Evolutionary conservation across 495 filamentous ascomycete species (phyloP).

Genomic region (Aspergillus steynii): DNA sequence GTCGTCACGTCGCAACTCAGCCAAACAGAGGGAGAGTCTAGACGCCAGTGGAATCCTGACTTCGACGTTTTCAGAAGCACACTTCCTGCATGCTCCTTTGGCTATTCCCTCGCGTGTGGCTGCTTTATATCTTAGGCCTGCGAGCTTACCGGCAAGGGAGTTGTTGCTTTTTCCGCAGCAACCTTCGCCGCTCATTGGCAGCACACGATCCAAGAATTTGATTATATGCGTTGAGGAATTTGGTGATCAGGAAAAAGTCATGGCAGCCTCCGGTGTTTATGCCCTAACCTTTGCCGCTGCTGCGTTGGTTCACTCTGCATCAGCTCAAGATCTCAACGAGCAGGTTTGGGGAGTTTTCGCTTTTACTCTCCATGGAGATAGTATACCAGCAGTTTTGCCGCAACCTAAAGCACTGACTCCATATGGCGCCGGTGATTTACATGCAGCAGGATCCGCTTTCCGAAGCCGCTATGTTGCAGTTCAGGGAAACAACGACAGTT

Average conservation of each 20-base stretch:
- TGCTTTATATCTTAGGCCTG: neutral
- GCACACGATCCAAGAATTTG: neutral
- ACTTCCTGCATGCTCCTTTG: neutral
- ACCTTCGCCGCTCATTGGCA: neutral
- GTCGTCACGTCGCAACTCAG: constrained; percentile 13
- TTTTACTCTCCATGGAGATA: constrained; percentile 74
- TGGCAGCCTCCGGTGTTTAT: constrained; percentile 16
- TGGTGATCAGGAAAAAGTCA: constrained; percentile 4
- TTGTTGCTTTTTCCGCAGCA: neutral
- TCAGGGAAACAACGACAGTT: constrained; percentile 33
- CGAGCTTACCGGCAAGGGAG: too few relatives aligned
- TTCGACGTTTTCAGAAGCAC: constrained; percentile 2
- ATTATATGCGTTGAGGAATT: neutral
- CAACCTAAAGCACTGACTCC: constrained; percentile 58
- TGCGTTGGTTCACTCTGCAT: constrained; percentile 19
- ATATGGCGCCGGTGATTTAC: constrained; percentile 68
- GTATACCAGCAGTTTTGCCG: constrained; percentile 58
- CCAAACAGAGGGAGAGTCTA: constrained; percentile 9
- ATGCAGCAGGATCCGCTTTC: constrained; percentile 60
- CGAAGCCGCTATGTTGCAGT: constrained; percentile 58
- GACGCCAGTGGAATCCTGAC: neutral
- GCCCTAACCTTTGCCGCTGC: constrained; percentile 14
- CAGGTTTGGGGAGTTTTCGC: constrained; percentile 68
- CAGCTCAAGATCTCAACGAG: constrained; percentile 41
- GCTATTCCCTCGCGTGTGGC: neutral